Evolutionary conservation across 805 yeast species (phyloP), one percentile per base, ranked within the genome.

Genomic region (Candida takata): DNA sequence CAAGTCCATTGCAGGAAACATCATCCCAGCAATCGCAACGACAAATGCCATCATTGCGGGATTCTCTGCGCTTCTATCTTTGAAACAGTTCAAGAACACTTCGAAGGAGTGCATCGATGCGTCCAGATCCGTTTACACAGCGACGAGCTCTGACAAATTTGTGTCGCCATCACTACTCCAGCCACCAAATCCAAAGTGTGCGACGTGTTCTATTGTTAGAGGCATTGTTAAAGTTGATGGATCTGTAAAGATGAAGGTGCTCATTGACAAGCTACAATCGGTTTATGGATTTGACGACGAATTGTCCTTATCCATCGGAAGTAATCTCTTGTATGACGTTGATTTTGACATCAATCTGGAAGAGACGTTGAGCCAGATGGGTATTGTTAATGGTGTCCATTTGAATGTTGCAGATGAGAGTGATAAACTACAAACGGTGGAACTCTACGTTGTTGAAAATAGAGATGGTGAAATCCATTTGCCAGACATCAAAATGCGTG

Each of bases 21-120:
- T 92, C 49, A 92, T 92, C 27, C 98, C 99, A 0, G 98, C 98
- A 0, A 88, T 94, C 48, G 97, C 98, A 6, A 92, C 98, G 2
- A 90, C 97, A 4, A 92, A 92, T 57, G 97, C 98, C 1, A 80
- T 92, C 11, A 79, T 92, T 48, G 87, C 96, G 0, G 98, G 98
- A 0, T 72, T 86, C 46, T 81, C 92, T 12, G 79, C 87, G 4
- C 55, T 90, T 27, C 75, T 80, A 26, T 82, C 95, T 0, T 60
- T 87, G 31, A 72, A 74, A 55, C 56, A 75, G 36, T 50, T 81
- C 31, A 48, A 46, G 37, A 41, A 43, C 62, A 45, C 42, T 1
- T 48, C 51, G 2, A 45, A 57, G 20, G 57, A 58, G 3, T 56
- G 59, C 11, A 45, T 57, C 8, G 43, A 48, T 2, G 55, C 57